Base-by-base conservation (phyloP, 345 rosid genomes). In the Mallotus nudiflorus region DNA sequence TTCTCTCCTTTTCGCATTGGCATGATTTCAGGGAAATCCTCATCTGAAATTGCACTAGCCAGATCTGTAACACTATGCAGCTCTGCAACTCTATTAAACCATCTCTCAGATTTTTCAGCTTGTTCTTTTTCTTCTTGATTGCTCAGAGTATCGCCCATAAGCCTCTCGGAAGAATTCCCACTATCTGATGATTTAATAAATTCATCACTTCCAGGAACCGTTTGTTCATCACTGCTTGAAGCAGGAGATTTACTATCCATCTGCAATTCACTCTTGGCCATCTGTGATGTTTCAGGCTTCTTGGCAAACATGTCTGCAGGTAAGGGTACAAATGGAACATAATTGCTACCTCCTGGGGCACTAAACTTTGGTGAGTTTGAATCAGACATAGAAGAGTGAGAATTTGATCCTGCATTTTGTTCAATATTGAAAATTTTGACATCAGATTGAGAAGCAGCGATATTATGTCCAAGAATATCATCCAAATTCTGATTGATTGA, bases 271-370 rank as follows among this genome's bases (percentile, higher is more conserved):
- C 67, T 35, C 52, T 80, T 80, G 39, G 71, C 83, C 37, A 57
- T 45, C 20, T 75, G 73, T 16, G 65, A 56, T 52, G 71, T 80
- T 50, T 74, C 85, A 3, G 87, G 78, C 67, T 86, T 87, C 76
- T 84, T 86, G 10, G 85, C 90, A 82, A 90, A 88, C 94, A 82
- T 88, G 68, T 90, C 88, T 9, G 85, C 82, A 46, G 97, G 91
- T 60, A 88, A 78, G 40, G 97, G 96, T 75, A 90, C 97, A 66
- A 88, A 92, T 0, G 97, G 94, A 69, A 78, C 87, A 71, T 75
- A 85, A 62, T 75, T 78, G 52, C 65, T 73, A 63, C 54, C 88
- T 73, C 73, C 71, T n/a, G 82, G 62, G 35, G 71, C 71, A 56
- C 74, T 78, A 73, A 65, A 67, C 60, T 72, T 85, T 29, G 62